Evolutionary conservation across 768 basidiomycete species (phyloP).

Genomic region (Trametes cubensis): DNA sequence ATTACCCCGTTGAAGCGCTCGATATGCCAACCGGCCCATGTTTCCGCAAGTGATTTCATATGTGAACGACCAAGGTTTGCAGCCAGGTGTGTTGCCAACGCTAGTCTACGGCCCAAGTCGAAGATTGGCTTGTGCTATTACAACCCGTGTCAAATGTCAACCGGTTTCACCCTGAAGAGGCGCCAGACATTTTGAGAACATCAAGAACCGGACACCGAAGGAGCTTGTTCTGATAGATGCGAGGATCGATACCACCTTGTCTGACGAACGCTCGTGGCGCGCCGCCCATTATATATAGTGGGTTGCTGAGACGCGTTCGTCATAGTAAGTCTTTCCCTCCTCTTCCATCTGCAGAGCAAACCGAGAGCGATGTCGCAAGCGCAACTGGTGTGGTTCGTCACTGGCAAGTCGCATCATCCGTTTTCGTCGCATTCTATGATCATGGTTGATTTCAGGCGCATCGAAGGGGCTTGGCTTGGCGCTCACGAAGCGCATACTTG

Average conservation of each 20-base stretch:
- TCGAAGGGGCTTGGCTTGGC: conserved; percentile 35
- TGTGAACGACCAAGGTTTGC: no score
- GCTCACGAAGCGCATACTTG: conserved; percentile 28
- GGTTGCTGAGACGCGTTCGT: no score
- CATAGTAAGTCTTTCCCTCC: no score
- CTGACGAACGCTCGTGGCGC: no score
- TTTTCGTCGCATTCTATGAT: neutral
- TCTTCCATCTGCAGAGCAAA: neutral
- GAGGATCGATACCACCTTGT: neutral
- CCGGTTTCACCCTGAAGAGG: neutral
- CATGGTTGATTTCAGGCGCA: conserved; percentile 17
- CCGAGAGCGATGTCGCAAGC: neutral
- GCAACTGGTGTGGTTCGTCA: conserved; percentile 33
- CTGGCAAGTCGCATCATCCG: conserved; percentile 4
- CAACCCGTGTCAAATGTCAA: no score
- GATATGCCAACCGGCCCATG: neutral
- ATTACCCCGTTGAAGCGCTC: neutral
- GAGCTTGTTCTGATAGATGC: neutral
- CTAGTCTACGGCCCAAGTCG: no score
- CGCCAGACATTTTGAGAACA: neutral
- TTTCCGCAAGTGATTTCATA: no score
- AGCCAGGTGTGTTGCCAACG: no score
- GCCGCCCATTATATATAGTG: no score
- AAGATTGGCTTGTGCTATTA: no score
- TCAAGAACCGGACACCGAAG: neutral